Conservation (phyloP, 176 grass and related monocot genomes). For the Raddia distichophylla region DNA sequence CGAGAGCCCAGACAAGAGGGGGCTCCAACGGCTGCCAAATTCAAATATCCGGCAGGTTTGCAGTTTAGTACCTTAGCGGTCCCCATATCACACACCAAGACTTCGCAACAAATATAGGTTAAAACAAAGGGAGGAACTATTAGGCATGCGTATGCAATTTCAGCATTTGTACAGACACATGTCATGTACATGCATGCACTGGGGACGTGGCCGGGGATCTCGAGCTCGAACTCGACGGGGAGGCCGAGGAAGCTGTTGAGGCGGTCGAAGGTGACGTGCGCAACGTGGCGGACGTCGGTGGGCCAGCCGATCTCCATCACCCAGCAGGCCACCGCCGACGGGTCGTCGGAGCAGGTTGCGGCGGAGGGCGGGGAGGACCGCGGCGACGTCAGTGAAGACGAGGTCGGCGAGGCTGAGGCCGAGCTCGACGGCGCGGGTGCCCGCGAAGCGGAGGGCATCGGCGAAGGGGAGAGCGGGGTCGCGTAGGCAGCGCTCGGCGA, state of each 20-base stretch:
- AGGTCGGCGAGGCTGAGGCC: constrained; percentile 78
- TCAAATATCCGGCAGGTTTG: constrained; percentile 33
- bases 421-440: constrained; percentile 73
- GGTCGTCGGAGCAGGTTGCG: constrained; percentile 69
- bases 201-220: constrained; percentile 76
- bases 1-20: not conserved
- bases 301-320: constrained; percentile 88
- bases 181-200: no score
- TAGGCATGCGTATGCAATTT: no score
- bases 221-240: constrained; percentile 87
- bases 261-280: constrained; percentile 95
- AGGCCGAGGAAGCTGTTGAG: constrained; percentile 92
- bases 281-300: constrained; percentile 89
- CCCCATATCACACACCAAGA: no score
- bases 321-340: constrained; percentile 18
- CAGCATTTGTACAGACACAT: no score
- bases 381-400: constrained; percentile 86
- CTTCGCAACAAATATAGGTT: no score
- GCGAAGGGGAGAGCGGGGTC: constrained; percentile 61
- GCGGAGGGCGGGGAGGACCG: constrained; percentile 82
- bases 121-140: no score
- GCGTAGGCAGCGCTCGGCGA: constrained; percentile 74
- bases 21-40: constrained; percentile 44
- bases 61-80: not conserved
- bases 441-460: constrained; percentile 71